phyloP scores from a whole-genome alignment of 805 yeast species.

The Candida nemodendra region DNA sequence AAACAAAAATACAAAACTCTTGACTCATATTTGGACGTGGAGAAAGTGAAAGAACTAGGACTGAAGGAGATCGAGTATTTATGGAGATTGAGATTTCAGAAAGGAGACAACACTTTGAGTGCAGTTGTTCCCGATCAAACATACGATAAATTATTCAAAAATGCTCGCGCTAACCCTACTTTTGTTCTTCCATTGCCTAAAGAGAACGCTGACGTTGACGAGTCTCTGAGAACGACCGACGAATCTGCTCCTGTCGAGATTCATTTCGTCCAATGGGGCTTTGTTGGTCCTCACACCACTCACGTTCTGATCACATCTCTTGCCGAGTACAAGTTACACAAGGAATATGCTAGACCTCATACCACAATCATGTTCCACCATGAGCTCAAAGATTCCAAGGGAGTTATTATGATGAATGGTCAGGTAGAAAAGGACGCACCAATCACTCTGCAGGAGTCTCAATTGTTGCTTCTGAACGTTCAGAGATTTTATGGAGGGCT shows the following conservation, averaged over 20 bases:
- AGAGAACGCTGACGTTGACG: conserved; percentile 42
- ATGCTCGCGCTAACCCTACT: conserved; percentile 72
- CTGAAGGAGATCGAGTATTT: conserved; percentile 67
- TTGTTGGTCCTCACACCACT: conserved; percentile 77
- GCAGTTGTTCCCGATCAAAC: conserved; percentile 60
- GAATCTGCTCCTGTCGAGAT: conserved; percentile 54
- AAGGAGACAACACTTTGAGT: conserved; percentile 55
- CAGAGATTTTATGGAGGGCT: conserved; percentile 83
- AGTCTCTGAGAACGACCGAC: conserved; percentile 28
- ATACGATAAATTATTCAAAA: conserved; percentile 60
- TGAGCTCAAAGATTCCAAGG: conserved; percentile 61
- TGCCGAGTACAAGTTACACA: conserved; percentile 87
- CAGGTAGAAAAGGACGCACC: conserved; percentile 69
- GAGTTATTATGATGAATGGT: conserved; percentile 82
- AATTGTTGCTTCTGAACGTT: conserved; percentile 66
- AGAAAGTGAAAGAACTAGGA: conserved; percentile 57
- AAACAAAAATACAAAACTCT: conserved; percentile 65
- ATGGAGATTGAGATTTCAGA: conserved; percentile 86
- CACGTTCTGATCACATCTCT: conserved; percentile 90
- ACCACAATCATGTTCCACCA: conserved; percentile 86
- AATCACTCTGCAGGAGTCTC: conserved; percentile 72
- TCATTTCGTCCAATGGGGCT: conserved; percentile 92
- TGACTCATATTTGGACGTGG: conserved; percentile 66
- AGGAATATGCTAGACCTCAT: conserved; percentile 92
- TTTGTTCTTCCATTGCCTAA: conserved; percentile 91